phyloP scores from a whole-genome alignment of 2,329 filamentous ascomycete genomes.

The Fusarium udum region DNA sequence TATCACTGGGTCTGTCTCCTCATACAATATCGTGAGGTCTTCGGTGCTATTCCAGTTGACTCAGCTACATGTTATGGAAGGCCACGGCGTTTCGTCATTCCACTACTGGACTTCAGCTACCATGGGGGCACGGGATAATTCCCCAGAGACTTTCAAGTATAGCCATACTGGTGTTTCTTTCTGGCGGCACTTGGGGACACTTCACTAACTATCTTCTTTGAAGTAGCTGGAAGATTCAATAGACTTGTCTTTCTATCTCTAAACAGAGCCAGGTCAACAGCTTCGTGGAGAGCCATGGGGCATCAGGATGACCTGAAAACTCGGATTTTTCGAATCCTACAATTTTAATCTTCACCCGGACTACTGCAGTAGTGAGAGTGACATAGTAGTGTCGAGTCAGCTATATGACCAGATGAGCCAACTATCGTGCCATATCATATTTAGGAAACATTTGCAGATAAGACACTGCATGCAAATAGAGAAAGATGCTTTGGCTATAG shows the following conservation, averaged over 20 bases:
- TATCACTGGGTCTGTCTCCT: neutral
- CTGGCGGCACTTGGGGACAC: rapidly evolving
- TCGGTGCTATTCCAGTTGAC: rapidly evolving
- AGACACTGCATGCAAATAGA: neutral
- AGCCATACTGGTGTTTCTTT: neutral
- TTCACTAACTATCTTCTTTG: neutral
- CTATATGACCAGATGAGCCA: neutral
- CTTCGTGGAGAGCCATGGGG: no score
- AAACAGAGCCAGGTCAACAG: neutral
- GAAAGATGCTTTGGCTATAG: neutral
- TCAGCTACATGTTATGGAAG: neutral
- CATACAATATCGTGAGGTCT: neutral
- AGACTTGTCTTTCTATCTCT: neutral
- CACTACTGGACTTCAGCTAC: neutral
- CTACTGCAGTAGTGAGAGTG: neutral
- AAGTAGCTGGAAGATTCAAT: neutral
- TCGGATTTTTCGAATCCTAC: rapidly evolving
- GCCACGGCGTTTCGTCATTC: neutral
- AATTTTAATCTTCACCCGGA: no score
- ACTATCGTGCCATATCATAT: neutral
- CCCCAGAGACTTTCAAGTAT: neutral
- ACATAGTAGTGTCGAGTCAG: rapidly evolving
- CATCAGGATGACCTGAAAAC: neutral
- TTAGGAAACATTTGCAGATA: neutral
- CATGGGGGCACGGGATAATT: neutral